These are phyloP conservation scores for Phialophora macrospora DNA, from an alignment of 2,329 filamentous ascomycete species.

Conservation along the genomic window DNA sequence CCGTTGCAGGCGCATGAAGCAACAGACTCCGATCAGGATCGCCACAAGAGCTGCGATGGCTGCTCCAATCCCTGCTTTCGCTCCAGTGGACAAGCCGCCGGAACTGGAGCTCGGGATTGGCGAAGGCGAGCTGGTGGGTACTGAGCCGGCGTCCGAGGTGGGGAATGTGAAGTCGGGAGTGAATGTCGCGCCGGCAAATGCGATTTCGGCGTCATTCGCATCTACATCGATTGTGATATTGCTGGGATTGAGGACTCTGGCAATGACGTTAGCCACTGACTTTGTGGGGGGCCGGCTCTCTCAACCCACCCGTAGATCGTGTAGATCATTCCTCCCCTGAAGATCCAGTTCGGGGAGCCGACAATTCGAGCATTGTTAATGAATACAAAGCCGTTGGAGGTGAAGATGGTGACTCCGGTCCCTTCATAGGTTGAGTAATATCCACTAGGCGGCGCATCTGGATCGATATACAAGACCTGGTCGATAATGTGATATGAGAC, in stretches of 20 bases:
- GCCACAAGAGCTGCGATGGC: neutral
- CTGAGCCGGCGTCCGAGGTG: neutral
- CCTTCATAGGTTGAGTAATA: constrained; percentile 23
- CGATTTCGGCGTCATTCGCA: constrained; percentile 19
- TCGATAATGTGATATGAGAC: constrained; percentile 27
- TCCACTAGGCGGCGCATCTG: constrained; percentile 4
- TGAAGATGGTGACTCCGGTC: constrained; percentile 21
- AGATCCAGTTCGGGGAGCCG: constrained; percentile 19
- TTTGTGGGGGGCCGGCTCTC: neutral
- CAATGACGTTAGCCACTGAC: neutral
- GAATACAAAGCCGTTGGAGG: constrained; percentile 15
- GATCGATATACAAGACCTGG: constrained; percentile 16
- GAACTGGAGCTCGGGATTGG: neutral
- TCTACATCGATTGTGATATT: constrained; percentile 19
- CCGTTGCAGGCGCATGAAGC: neutral
- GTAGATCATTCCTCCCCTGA: constrained; percentile 25
- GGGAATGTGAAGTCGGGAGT: constrained; percentile 20
- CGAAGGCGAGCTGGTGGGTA: constrained; percentile 2
- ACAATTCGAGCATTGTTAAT: constrained; percentile 27
- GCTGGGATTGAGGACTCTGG: constrained; percentile 25
- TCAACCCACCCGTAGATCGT: constrained; percentile 22
- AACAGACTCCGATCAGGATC: constrained; percentile 4
- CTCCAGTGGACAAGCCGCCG: constrained; percentile 9
- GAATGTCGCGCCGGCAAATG: constrained; percentile 16
- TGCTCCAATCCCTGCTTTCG: constrained; percentile 21